These are phyloP conservation scores for Beauveria asiatica DNA, from an alignment of 2,329 filamentous ascomycete genomes.

Conservation along the genomic window DNA sequence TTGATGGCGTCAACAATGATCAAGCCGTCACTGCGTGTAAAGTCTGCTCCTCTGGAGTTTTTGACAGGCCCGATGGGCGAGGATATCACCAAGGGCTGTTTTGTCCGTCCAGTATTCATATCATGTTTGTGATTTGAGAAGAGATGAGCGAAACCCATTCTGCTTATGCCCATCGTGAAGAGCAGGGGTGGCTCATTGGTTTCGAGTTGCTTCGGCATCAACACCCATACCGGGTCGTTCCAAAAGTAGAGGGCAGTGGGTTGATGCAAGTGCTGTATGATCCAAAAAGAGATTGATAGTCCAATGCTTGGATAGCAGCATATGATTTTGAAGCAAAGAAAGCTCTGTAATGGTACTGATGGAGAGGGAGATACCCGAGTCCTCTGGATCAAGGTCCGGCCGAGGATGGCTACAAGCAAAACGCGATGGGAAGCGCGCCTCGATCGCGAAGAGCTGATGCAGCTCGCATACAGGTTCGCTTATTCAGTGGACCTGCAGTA, in stretches of 20 bases:
- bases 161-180: not conserved
- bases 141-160: not conserved
- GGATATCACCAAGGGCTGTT: conserved; percentile 25
- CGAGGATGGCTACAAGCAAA: not conserved
- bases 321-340: conserved; percentile 1
- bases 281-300: conserved; percentile 10
- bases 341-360: not conserved
- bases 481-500: not conserved
- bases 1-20: conserved; percentile 28
- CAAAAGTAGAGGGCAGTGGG: not conserved
- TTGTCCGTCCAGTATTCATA: conserved; percentile 12
- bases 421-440: conserved; percentile 9
- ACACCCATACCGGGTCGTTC: not conserved
- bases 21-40: conserved; percentile 26
- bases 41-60: conserved; percentile 27
- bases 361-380: not conserved
- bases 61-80: conserved; percentile 29
- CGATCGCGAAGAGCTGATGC: not conserved
- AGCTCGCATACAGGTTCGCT: conserved; percentile 3
- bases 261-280: not conserved
- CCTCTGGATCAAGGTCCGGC: not conserved
- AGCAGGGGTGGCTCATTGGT: not conserved
- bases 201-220: not conserved
- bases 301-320: not conserved
- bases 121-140: not conserved